Conservation (phyloP, 108 stramenopile genomes). For the Hondaea fermentalgiana region DNA sequence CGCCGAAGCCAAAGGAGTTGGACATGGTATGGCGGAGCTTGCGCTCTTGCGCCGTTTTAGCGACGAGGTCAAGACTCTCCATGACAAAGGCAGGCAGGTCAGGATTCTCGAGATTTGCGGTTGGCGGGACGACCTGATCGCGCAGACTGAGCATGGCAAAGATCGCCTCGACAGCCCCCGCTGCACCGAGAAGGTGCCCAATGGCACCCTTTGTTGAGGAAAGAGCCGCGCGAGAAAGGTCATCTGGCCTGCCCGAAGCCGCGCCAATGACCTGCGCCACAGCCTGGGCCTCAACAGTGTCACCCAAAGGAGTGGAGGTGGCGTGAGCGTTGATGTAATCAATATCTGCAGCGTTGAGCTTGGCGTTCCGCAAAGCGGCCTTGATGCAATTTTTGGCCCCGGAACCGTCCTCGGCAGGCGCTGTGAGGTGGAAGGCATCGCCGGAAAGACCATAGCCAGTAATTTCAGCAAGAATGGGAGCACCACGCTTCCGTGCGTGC, state of each 20-base stretch:
- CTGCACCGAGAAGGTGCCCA: conserved; percentile 90
- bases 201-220: conserved; percentile 88
- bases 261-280: conserved; percentile 33
- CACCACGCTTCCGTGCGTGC: conserved; percentile 82
- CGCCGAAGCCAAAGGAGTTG: conserved; percentile 95
- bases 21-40: conserved; percentile 47
- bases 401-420: conserved; percentile 69
- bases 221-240: conserved; percentile 30
- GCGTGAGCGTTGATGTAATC: conserved; percentile 92
- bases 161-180: conserved; percentile 85
- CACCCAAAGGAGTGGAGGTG: conserved; percentile 89
- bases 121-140: conserved; percentile 63
- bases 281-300: conserved; percentile 72
- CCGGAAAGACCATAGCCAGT: conserved; percentile 90
- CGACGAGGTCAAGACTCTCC: conserved; percentile 64
- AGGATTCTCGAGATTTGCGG: conserved; percentile 68
- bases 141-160: conserved; percentile 65
- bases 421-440: conserved; percentile 78
- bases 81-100: conserved; percentile 77
- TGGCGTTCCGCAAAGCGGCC: conserved; percentile 67
- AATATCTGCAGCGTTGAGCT: conserved; percentile 57
- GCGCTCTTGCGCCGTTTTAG: background rate
- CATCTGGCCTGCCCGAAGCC: background rate
- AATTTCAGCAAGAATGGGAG: conserved; percentile 78
- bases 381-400: conserved; percentile 74